Conservation (phyloP, 1,284 basidiomycete species). For the Sporisorium sorghi region DNA sequence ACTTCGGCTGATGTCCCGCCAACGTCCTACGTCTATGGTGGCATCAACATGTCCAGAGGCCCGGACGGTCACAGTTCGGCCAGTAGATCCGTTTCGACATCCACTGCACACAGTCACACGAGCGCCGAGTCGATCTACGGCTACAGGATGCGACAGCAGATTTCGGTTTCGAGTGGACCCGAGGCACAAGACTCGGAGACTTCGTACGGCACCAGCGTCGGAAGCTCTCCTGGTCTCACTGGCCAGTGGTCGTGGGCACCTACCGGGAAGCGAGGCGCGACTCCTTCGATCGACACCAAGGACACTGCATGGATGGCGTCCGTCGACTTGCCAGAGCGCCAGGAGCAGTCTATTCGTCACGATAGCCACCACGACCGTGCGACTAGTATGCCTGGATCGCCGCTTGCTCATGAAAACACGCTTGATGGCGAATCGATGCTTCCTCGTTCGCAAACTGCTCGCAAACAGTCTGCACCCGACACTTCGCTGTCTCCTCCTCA, state of each 20-base stretch:
- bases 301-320: slow-evolving; percentile 23
- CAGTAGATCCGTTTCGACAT: slow-evolving; percentile 40
- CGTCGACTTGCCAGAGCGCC: slow-evolving; percentile 4
- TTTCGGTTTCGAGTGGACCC: slow-evolving; percentile 24
- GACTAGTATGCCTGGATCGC: slow-evolving; percentile 17
- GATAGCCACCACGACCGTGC: slow-evolving; percentile 1
- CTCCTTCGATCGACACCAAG: slow-evolving; percentile 11
- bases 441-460: not conserved
- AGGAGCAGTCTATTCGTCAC: not conserved
- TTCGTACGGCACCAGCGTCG: slow-evolving; percentile 44
- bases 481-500: slow-evolving; percentile 7
- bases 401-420: slow-evolving; percentile 8
- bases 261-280: slow-evolving; percentile 11
- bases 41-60: slow-evolving; percentile 21
- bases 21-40: slow-evolving; percentile 8
- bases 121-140: slow-evolving; percentile 36
- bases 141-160: slow-evolving; percentile 35
- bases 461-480: slow-evolving; percentile 19
- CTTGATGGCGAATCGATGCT: slow-evolving; percentile 7
- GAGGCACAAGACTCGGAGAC: slow-evolving; percentile 47
- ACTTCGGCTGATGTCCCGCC: slow-evolving; percentile 3
- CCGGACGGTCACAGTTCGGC: slow-evolving; percentile 14
- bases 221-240: slow-evolving; percentile 35
- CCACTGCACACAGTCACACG: slow-evolving; percentile 33
- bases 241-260: slow-evolving; percentile 17